Conservation (phyloP, 2,329 filamentous ascomycete species). For the Fusarium zealandicum region DNA sequence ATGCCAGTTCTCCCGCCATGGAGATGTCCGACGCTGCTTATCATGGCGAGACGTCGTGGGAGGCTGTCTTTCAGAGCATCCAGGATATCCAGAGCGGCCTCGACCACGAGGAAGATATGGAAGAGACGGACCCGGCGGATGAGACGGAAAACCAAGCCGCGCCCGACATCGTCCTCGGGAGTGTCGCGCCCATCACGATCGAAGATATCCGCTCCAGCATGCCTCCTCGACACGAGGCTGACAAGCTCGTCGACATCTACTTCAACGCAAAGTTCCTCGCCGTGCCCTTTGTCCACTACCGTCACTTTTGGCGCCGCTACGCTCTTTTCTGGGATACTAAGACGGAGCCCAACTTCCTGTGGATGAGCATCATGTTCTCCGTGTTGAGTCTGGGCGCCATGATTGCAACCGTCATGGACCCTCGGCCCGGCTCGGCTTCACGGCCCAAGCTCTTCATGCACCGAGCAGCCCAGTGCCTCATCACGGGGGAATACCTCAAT, state of each 20-base stretch:
- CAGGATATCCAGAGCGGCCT: conserved; percentile 51
- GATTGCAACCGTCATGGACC: conserved; percentile 45
- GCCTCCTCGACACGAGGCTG: conserved; percentile 48
- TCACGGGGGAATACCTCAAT: conserved; percentile 57
- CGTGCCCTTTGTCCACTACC: conserved; percentile 50
- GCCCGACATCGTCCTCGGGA: conserved; percentile 47
- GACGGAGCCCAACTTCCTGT: conserved; percentile 53
- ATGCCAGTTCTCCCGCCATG: background rate
- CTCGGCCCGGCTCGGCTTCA: conserved; percentile 25
- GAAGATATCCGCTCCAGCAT: conserved; percentile 45
- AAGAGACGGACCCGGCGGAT: conserved; percentile 19
- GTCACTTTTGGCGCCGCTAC: conserved; percentile 58
- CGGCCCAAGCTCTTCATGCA: conserved; percentile 45
- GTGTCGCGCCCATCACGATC: conserved; percentile 39
- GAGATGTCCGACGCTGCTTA: conserved; percentile 36
- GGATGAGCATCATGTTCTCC: conserved; percentile 60
- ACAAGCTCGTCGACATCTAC: conserved; percentile 48
- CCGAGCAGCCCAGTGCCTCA: conserved; percentile 55
- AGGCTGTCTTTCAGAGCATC: conserved; percentile 52
- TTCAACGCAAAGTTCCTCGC: conserved; percentile 51
- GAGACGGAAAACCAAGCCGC: conserved; percentile 18
- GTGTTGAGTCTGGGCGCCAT: conserved; percentile 53
- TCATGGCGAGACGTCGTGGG: conserved; percentile 51
- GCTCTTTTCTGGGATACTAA: conserved; percentile 54
- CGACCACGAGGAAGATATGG: conserved; percentile 28